Base-by-base conservation (phyloP, 352 stramenopile species). In the Globisporangium lucens region DNA sequence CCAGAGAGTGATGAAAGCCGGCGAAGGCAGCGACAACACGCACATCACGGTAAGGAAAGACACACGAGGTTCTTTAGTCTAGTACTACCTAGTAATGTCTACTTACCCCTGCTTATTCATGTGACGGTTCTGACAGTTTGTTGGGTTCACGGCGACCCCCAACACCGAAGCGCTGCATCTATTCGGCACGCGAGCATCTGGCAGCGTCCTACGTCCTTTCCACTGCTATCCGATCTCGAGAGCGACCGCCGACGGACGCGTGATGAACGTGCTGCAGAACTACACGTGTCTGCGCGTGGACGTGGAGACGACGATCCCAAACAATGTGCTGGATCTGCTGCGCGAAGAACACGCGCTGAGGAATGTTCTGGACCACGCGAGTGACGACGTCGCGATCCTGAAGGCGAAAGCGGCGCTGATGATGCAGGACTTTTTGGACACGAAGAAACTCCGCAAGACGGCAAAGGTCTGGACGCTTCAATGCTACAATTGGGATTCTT, bases 81-180 rank as follows among this genome's bases (percentile, higher is more conserved):
- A 33, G 30, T 20, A 15, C 20, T 70, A 8, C 12, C 17, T 43
- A 13, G n/a, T 22, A 10, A 24, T 24, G 2, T n/a, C 43, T 22
- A 22, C 6, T 24, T 20, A 22, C 43, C 17, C 20, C 6, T 51
- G 3, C 7, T 20, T 51, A 22, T 24, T 22, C 43, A 22, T 51
- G 43, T 7, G 17, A 12, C 12, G 41, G 5, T n/a, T 20, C 6
- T 24, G 47, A 9, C 62, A 94, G 87, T 95, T 94, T 61, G 76
- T 95, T 35, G 87, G 87, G 2, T 91, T 95, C 64, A 93, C 87
- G 2, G 85, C 87, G 27, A 95, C 87, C 2, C 87, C 87, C 36
- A 93, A 90, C 57, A 27, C 57, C 0, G 76, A 89, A 47, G 82
- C 87, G 15, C 71, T 95, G 4, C 66, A 85, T 46, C 69, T 95